phyloP scores from a whole-genome alignment of 2,329 filamentous ascomycete genomes.

The Phyllosticta capitalensis region DNA sequence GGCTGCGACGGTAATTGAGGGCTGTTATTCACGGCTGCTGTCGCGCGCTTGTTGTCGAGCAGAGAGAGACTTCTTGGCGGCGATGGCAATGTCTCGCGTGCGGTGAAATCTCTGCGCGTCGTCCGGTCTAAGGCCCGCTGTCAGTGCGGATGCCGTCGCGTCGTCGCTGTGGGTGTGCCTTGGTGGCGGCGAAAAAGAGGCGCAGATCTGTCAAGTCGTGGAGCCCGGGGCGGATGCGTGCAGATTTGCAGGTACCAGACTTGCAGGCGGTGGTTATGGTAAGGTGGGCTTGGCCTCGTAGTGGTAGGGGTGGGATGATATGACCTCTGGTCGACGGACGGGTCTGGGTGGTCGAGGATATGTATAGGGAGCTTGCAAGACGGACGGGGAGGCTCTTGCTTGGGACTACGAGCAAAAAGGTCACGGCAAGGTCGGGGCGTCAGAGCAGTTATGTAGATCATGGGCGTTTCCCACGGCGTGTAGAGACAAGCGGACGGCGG shows the following conservation, averaged over 20 bases:
- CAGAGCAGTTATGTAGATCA: conserved; percentile 25
- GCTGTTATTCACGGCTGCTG: neutral
- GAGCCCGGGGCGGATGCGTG: conserved; percentile 14
- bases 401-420: conserved; percentile 4
- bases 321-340: neutral
- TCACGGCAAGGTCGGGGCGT: conserved; percentile 13
- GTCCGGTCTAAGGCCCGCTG: conserved; percentile 2
- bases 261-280: conserved; percentile 5
- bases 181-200: conserved; percentile 11
- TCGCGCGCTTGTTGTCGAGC: conserved; percentile 1
- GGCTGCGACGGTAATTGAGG: conserved; percentile 4
- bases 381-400: neutral
- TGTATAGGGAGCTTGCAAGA: conserved; percentile 3
- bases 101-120: conserved; percentile 10
- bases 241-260: conserved; percentile 9
- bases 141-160: conserved; percentile 1
- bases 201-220: conserved; percentile 15
- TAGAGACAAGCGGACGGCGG: too few species aligned
- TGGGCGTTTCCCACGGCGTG: conserved; percentile 18
- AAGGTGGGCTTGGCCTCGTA: conserved; percentile 6
- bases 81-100: conserved; percentile 1
- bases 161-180: neutral
- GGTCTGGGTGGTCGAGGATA: conserved; percentile 2
- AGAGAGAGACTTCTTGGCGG: neutral
- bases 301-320: neutral